phyloP scores from a whole-genome alignment of 2,329 filamentous ascomycete species.

The Alternaria tenuissima region DNA sequence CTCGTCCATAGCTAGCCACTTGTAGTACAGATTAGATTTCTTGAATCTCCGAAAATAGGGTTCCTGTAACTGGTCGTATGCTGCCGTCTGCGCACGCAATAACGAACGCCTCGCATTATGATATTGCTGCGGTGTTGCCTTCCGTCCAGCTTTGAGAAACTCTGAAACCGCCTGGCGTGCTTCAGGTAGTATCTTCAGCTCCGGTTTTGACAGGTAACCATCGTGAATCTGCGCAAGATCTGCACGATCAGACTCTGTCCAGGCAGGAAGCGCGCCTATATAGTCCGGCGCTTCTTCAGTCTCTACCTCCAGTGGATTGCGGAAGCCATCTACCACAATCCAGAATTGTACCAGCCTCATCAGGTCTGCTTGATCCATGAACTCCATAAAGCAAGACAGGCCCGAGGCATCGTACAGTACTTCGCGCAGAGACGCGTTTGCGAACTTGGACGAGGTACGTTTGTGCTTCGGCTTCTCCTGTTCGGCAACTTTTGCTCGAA shows the following conservation, averaged over 20 bases:
- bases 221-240: conserved; percentile 93
- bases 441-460: conserved; percentile 68
- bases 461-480: conserved; percentile 50
- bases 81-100: conserved; percentile 79
- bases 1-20: conserved; percentile 91
- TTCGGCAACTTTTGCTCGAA: conserved; percentile 51
- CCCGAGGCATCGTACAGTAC: conserved; percentile 90
- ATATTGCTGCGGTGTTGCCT: conserved; percentile 82
- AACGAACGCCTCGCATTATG: conserved; percentile 82
- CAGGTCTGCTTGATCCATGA: conserved; percentile 89
- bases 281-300: conserved; percentile 71
- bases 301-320: conserved; percentile 90
- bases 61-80: conserved; percentile 84
- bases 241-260: conserved; percentile 83
- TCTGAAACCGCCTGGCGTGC: conserved; percentile 74
- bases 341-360: conserved; percentile 97
- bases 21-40: conserved; percentile 93
- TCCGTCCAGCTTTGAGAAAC: conserved; percentile 80
- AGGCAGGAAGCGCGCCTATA: conserved; percentile 61
- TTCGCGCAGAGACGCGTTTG: conserved; percentile 80
- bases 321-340: conserved; percentile 96
- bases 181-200: conserved; percentile 77
- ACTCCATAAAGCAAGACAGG: conserved; percentile 99
- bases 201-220: conserved; percentile 82
- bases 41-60: conserved; percentile 86